Conservation (phyloP, 164 flowering plant species). For the Nymphaea colorata region DNA sequence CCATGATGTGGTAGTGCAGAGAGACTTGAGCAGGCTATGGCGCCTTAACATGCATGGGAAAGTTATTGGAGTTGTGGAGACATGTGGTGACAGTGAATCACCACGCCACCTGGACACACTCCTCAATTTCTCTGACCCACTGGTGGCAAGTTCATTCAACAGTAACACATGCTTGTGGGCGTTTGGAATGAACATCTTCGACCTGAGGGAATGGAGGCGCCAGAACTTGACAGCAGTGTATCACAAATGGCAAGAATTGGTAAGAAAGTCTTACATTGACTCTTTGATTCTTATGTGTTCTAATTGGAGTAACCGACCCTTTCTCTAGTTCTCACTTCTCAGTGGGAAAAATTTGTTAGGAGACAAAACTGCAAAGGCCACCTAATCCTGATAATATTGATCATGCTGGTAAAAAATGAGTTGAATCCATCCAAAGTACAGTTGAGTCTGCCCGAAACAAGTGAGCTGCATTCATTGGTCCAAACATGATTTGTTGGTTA, state of each 20-base stretch:
- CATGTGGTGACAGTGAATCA: slow-evolving; percentile 47
- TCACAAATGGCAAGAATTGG: slow-evolving; percentile 55
- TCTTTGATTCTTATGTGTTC: too few species aligned
- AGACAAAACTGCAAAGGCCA: too few species aligned
- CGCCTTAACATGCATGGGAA: slow-evolving; percentile 59
- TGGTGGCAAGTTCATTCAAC: slow-evolving; percentile 40
- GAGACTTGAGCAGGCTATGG: slow-evolving; percentile 67
- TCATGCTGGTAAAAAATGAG: too few species aligned
- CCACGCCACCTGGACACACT: slow-evolving; percentile 47
- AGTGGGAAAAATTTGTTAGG: too few species aligned
- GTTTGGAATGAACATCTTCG: slow-evolving; percentile 90
- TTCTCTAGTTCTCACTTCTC: too few species aligned
- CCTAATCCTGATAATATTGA: too few species aligned
- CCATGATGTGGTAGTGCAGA: slow-evolving; percentile 94
- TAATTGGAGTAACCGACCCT: too few species aligned
- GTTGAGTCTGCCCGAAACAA: too few species aligned
- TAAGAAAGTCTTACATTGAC: slow-evolving; percentile 15
- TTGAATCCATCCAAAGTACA: too few species aligned
- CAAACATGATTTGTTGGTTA: background rate
- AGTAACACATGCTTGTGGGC: slow-evolving; percentile 81
- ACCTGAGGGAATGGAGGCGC: slow-evolving; percentile 67
- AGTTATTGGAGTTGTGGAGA: slow-evolving; percentile 78
- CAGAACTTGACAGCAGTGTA: slow-evolving; percentile 46
- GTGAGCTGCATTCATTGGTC: too few species aligned
- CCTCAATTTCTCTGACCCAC: slow-evolving; percentile 67